Evolutionary conservation across 257 asterid species (phyloP).

Genomic region (Solanum pinnatisectum): DNA sequence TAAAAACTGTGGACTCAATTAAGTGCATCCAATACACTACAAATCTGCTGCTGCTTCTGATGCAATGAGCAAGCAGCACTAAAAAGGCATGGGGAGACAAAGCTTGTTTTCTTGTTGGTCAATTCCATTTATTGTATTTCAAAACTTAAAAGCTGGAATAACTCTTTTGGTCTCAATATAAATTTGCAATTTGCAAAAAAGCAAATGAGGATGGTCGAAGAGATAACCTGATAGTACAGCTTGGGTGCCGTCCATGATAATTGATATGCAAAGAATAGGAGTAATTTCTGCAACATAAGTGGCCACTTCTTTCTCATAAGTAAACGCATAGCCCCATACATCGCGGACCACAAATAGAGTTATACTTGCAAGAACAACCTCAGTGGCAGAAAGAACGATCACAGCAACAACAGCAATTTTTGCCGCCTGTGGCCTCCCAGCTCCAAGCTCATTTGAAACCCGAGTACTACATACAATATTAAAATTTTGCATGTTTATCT

Average conservation of each 20-base stretch:
- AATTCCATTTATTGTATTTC: background rate
- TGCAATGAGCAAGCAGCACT: background rate
- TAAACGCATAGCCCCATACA: conserved; percentile 49
- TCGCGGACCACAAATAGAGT: conserved; percentile 21
- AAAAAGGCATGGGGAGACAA: background rate
- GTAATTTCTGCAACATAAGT: conserved; percentile 45
- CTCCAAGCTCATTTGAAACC: conserved; percentile 70
- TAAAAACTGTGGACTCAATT: background rate
- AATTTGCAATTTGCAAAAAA: background rate
- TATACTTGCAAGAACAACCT: conserved; percentile 35
- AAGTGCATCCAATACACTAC: background rate
- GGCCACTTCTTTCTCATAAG: conserved; percentile 42
- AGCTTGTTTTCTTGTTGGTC: background rate
- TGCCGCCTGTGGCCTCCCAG: conserved; percentile 56
- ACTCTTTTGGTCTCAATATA: background rate
- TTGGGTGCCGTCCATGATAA: conserved; percentile 51
- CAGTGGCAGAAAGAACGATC: conserved; percentile 31
- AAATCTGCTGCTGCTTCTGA: conserved; percentile 17
- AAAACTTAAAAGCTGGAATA: background rate
- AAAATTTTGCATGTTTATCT: background rate
- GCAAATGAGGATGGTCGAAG: background rate
- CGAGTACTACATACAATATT: conserved; percentile 35
- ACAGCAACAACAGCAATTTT: conserved; percentile 31
- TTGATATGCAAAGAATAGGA: conserved; percentile 51
- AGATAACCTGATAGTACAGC: conserved; percentile 37